Evolutionary conservation across 1,139 yeast genomes (phyloP).

Genomic region (Zygoascus hellenicus): DNA sequence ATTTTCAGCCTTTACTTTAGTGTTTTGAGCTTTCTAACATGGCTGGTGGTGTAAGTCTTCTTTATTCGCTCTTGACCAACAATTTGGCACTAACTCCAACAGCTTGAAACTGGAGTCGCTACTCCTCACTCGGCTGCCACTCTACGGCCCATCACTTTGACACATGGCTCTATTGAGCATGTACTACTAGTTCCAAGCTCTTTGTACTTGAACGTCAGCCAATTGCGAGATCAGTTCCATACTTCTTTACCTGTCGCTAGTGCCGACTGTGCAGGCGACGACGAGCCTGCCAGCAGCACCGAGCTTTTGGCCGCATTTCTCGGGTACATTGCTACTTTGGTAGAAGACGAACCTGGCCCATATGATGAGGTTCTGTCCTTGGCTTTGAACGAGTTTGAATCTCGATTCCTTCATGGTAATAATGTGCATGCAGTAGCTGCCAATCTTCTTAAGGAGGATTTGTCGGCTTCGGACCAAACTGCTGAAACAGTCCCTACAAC

Average conservation of each 20-base stretch:
- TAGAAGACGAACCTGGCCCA: constrained; percentile 47
- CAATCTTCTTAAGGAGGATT: constrained; percentile 40
- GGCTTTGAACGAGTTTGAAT: constrained; percentile 76
- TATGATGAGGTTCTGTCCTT: constrained; percentile 64
- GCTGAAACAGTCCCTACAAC: constrained; percentile 52
- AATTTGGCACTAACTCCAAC: constrained; percentile 13
- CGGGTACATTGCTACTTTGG: constrained; percentile 66
- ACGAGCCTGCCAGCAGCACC: constrained; percentile 83
- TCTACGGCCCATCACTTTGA: constrained; percentile 71
- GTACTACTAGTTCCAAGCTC: constrained; percentile 81
- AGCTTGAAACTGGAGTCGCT: constrained; percentile 36
- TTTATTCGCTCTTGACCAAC: background rate
- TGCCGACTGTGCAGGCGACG: constrained; percentile 79
- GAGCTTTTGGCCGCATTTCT: constrained; percentile 82
- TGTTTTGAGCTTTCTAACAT: no score
- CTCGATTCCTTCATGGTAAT: constrained; percentile 63
- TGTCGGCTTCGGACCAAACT: constrained; percentile 25
- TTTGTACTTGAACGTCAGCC: constrained; percentile 73
- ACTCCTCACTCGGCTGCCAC: constrained; percentile 45
- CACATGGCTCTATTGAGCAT: constrained; percentile 85
- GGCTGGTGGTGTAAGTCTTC: no score
- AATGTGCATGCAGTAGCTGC: constrained; percentile 92
- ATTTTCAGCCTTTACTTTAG: no score
- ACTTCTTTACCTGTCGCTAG: constrained; percentile 75
- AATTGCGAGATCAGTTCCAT: constrained; percentile 78